A percentile compares a stretch with the other conserved stretches of the same genome.
Conservation (phyloP, 495 filamentous ascomycete species). For the Xylaria telfairii region DNA sequence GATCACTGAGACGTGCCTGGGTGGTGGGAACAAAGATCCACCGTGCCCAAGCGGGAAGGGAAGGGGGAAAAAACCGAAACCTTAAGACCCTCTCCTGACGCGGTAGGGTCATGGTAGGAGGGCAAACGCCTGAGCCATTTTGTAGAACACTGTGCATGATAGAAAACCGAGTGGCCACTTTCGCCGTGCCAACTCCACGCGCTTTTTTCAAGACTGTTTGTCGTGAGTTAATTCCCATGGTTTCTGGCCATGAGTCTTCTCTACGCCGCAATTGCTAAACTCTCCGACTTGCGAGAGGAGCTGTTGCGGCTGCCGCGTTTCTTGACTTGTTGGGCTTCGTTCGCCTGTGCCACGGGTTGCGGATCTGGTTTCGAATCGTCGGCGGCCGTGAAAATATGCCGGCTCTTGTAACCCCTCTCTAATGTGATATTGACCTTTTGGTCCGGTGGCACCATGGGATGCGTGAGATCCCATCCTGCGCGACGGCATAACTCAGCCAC, state of each 20-base stretch:
- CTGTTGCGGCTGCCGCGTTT: slow-evolving; percentile 18
- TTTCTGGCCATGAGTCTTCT: background rate
- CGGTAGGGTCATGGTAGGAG: background rate
- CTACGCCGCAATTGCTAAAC: slow-evolving; percentile 16
- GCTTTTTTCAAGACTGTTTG: background rate
- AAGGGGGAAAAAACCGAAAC: background rate
- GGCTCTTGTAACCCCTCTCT: slow-evolving; percentile 68
- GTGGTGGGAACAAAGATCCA: slow-evolving; percentile 15
- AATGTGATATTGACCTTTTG: slow-evolving; percentile 64
- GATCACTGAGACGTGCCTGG: slow-evolving; percentile 16
- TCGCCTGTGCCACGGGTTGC: background rate
- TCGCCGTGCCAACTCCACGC: background rate
- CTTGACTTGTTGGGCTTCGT: slow-evolving; percentile 8
- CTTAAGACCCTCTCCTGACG: background rate
- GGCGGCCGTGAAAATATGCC: slow-evolving; percentile 62
- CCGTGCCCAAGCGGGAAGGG: slow-evolving; percentile 2
- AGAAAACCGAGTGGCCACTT: background rate
- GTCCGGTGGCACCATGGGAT: slow-evolving; percentile 79
- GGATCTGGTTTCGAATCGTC: background rate
- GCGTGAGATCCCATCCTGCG: slow-evolving; percentile 85
- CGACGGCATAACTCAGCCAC: slow-evolving; percentile 87
- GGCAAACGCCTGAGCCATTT: background rate
- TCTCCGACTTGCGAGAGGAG: slow-evolving; percentile 14
- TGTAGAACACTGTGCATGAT: slow-evolving; percentile 13
- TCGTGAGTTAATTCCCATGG: background rate